Evolutionary conservation across 2,329 filamentous ascomycete genomes (phyloP).

Genomic region (Alternaria panax): DNA sequence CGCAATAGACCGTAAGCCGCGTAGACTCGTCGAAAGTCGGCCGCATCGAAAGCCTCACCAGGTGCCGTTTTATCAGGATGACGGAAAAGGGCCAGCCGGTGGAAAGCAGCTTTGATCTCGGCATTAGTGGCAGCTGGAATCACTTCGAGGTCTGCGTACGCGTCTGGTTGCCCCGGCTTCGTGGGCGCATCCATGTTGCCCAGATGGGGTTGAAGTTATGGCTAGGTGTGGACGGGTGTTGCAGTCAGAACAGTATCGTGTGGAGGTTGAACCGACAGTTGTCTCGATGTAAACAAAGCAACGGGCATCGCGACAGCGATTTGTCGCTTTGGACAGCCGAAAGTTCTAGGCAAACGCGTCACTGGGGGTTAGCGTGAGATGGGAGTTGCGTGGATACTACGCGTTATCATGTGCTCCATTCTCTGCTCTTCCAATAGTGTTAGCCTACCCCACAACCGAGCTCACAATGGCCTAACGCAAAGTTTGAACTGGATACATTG

Average conservation of each 20-base stretch:
- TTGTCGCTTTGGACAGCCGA: background rate
- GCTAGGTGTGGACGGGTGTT: background rate
- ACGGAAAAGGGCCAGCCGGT: background rate
- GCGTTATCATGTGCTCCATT: background rate
- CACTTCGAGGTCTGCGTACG: background rate
- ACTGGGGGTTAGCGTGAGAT: background rate
- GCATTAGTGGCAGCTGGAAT: background rate
- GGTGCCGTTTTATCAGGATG: constrained; percentile 3
- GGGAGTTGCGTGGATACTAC: background rate
- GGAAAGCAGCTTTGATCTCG: background rate
- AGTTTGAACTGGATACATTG: background rate
- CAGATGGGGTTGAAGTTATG: background rate
- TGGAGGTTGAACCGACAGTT: background rate
- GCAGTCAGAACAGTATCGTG: background rate
- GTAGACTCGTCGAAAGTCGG: background rate
- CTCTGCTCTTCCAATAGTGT: background rate
- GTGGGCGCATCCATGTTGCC: background rate
- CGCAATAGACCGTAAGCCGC: constrained; percentile 1
- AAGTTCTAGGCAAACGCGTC: background rate
- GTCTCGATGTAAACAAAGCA: too few species aligned
- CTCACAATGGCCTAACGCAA: too few species aligned
- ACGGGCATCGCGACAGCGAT: background rate
- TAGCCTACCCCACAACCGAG: background rate
- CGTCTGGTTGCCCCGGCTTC: background rate
- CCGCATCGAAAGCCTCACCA: background rate